phyloP scores from a whole-genome alignment of 495 filamentous ascomycete species.

The Daldinia childiae region DNA sequence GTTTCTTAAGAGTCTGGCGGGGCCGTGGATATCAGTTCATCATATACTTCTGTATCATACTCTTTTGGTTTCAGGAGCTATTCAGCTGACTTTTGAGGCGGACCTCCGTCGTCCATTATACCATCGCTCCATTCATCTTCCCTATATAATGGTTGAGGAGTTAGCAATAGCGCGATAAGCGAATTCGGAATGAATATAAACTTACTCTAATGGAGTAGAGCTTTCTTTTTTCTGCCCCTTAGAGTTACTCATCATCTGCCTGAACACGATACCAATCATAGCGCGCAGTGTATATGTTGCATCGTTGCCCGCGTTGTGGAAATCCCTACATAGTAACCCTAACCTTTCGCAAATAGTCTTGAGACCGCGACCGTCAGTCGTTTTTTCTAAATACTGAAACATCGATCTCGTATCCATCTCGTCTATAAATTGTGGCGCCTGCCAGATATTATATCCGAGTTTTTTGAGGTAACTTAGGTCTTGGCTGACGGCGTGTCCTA shows the following conservation, averaged over 20 bases:
- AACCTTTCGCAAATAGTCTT: slow-evolving; percentile 69
- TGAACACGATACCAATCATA: slow-evolving; percentile 73
- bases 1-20: not conserved
- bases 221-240: slow-evolving; percentile 4
- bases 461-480: slow-evolving; percentile 73
- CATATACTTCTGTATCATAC: too few relatives aligned
- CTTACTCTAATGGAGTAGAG: slow-evolving; percentile 16
- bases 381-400: slow-evolving; percentile 65
- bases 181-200: not conserved
- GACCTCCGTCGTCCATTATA: slow-evolving; percentile 42
- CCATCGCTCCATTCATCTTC: slow-evolving; percentile 43
- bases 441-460: slow-evolving; percentile 67
- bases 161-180: slow-evolving; percentile 5
- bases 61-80: not conserved
- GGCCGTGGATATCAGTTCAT: not conserved
- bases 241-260: slow-evolving; percentile 34
- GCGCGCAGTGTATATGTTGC: slow-evolving; percentile 83
- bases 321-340: slow-evolving; percentile 66
- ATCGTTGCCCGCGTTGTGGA: slow-evolving; percentile 97
- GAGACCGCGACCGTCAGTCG: slow-evolving; percentile 63
- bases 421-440: slow-evolving; percentile 65
- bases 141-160: slow-evolving; percentile 3
- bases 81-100: slow-evolving; percentile 25
- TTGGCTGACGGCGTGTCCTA: slow-evolving; percentile 74
- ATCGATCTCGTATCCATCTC: slow-evolving; percentile 74